Evolutionary conservation across 2,329 filamentous ascomycete genomes (phyloP), one percentile per base, ranked within the genome.

Genomic region (Nigrospora oryzae): DNA sequence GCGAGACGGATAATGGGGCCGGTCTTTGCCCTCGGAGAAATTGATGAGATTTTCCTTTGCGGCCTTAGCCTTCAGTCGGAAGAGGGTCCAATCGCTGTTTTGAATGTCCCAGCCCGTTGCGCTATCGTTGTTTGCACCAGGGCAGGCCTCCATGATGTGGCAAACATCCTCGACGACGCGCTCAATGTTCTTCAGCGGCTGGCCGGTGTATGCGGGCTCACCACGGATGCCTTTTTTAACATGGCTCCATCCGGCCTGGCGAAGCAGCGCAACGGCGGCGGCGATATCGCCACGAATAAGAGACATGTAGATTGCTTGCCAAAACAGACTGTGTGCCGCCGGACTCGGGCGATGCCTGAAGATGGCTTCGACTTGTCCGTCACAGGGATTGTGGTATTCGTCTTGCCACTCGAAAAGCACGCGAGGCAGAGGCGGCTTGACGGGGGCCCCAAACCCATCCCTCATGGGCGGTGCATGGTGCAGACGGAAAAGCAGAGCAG

Each of bases 361-460:
- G 19, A 96, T 56, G 4, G 81, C 71, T 34, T 79, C 70, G 19
- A 86, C 69, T 55, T 90, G 84, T 42, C 79, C 74, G 2, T 75
- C 74, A 54, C 86, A 86, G 23, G 84, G 75, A 50, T 86, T 81
- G 58, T 95, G 88, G 56, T 87, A 78, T 14, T 74, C 72, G 44
- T 86, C 76, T 51, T 95, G 72, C 91, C 91, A 97, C 55, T 86
- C 77, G 49, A 96, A 81, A 13, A 97, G 69, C 14, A 89, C 76
- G 57, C 84, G 83, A 1, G 91, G 88, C 15, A 94, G 69, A 1
- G 86, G 75, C 2, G 71, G 70, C 34, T 46, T 49, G 38, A 42
- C 57, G 46, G 69, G 66, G 31, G 63, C 63, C 10, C 66, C 60
- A 31, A 63, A 63, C 11, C 55, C 58, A 17, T 66, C 57, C 34